Evolutionary conservation across 495 filamentous ascomycete species (phyloP).

Genomic region (Neurospora sp.): DNA sequence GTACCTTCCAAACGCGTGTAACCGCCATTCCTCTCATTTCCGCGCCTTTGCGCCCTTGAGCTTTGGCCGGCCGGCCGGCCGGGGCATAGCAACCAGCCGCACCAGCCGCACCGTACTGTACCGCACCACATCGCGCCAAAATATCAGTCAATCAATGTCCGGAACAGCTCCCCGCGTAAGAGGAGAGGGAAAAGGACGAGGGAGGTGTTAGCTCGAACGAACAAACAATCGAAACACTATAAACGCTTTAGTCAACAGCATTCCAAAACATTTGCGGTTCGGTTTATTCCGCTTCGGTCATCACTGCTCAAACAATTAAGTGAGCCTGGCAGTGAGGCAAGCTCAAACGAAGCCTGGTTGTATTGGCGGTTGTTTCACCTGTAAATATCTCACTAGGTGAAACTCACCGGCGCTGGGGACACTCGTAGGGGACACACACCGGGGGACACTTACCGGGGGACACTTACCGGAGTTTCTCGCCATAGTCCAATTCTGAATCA

Average conservation of each 20-base stretch:
- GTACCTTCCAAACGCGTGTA: background rate
- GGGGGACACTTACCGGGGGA: background rate
- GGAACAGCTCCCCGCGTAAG: background rate
- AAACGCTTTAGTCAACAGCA: background rate
- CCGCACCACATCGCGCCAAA: too few relatives aligned
- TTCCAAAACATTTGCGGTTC: background rate
- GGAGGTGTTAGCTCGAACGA: background rate
- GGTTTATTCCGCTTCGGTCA: background rate
- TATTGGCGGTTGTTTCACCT: background rate
- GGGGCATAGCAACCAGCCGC: too few relatives aligned
- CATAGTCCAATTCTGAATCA: too few relatives aligned
- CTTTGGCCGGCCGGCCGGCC: background rate
- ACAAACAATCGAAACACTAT: background rate
- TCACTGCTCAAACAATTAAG: background rate
- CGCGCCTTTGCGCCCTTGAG: background rate
- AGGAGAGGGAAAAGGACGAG: background rate
- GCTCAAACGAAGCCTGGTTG: background rate
- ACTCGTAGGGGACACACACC: background rate
- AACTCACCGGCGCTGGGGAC: background rate
- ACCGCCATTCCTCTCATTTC: background rate
- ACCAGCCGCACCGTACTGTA: too few relatives aligned
- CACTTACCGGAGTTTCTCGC: background rate
- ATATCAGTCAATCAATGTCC: background rate
- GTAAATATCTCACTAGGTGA: background rate
- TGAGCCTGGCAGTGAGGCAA: background rate